phyloP scores from a whole-genome alignment of 257 asterid genomes.

The Prunella vulgaris region DNA sequence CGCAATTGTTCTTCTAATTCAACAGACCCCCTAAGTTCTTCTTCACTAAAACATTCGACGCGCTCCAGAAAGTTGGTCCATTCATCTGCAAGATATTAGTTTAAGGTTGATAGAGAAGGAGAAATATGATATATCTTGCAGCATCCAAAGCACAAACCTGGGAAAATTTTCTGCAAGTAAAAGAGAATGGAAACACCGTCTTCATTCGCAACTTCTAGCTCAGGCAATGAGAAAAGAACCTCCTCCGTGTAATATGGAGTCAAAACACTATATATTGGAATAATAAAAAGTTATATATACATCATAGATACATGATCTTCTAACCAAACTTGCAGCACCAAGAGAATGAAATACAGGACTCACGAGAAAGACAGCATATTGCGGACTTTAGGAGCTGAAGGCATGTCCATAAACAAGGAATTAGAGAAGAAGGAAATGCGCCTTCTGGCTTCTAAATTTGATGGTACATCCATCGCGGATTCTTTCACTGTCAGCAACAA shows the following conservation, averaged over 20 bases:
- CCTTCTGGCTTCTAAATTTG: conserved; percentile 96
- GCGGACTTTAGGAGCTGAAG: conserved; percentile 96
- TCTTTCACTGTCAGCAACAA: conserved; percentile 94
- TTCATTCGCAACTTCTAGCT: conserved; percentile 83
- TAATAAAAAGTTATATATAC: conserved; percentile 8
- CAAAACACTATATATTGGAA: conserved; percentile 54
- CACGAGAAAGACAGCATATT: conserved; percentile 99
- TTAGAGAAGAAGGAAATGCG: conserved; percentile 96
- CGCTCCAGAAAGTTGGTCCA: conserved; percentile 99
- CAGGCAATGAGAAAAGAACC: conserved; percentile 89
- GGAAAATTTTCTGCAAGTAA: conserved; percentile 93
- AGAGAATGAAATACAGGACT: conserved; percentile 33
- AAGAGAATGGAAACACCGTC: conserved; percentile 97
- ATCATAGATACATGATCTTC: not conserved
- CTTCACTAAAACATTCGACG: conserved; percentile 52
- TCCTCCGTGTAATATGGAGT: conserved; percentile 97
- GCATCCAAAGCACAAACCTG: conserved; percentile 57
- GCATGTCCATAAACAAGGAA: conserved; percentile 99
- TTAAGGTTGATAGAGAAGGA: conserved; percentile 25
- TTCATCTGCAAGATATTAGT: conserved; percentile 55
- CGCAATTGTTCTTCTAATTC: conserved; percentile 88
- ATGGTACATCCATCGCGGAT: conserved; percentile 99
- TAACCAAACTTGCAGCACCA: not conserved
- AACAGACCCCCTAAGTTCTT: conserved; percentile 73
- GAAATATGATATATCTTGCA: conserved; percentile 8